Base-by-base conservation (phyloP, 2,329 filamentous ascomycete species). In the Botrytis aclada region DNA sequence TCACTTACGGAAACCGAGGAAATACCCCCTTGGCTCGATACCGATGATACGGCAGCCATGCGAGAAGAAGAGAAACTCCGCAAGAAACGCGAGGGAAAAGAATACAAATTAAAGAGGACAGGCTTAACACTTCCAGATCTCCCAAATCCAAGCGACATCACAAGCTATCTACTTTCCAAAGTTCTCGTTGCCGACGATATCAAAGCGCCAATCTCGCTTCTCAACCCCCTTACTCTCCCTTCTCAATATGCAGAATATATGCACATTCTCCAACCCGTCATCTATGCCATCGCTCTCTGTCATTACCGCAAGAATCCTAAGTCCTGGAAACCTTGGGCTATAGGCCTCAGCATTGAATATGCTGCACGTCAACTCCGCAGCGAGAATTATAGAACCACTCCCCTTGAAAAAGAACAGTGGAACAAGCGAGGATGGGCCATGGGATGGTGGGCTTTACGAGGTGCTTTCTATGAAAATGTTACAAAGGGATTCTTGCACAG, bases 161-260 rank as follows among this genome's bases (percentile, higher is more conserved):
- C 93, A 69, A 89, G 89, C 62, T 99, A 97, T 82, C 88, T 99
- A 7, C 89, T 97, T 37, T 91, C 92, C 47, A 95, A 97, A 77
- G 95, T 98, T 20, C 87, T 99, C 64, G 97, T 94, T 0, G 94
- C 96, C 14, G 96, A 99, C 83, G 96, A 98, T 81, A 96, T 99
- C 84, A 98, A 97, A 82, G 93, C 95, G 0, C 93, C 96, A 0
- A 91, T 92, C 51, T 91, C 92, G 71, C 88, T 99, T 10, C 86
- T 98, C n/a, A 95, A 97, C 80, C 90, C 90, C 51, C 87, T 96
- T 1, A 91, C 92, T 75, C 94, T 94, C 18, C 83, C 85, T 3
- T 87, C 87, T 1, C 93, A 95, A 77, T 84, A 93, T 0, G 95
- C 95, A 7, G 96, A 99, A 84, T 84, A 95, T n/a, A 85, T 99